Conservation (phyloP, 1,284 basidiomycete species). For the Flammula alnicola region DNA sequence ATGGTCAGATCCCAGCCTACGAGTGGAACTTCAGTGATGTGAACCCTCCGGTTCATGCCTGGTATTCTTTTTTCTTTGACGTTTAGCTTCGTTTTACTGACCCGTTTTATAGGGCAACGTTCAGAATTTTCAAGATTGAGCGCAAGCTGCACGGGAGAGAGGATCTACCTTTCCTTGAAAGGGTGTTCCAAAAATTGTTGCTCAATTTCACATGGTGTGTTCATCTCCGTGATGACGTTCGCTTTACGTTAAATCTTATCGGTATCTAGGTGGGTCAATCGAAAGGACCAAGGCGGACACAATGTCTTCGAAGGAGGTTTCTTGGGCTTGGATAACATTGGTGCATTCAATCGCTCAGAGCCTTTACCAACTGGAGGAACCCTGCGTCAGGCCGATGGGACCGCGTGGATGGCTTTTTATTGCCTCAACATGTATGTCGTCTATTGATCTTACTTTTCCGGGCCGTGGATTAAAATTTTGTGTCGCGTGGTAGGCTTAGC, state of each 20-base stretch:
- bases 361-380: conserved; percentile 91
- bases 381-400: conserved; percentile 96
- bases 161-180: conserved; percentile 92
- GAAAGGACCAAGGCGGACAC: conserved; percentile 93
- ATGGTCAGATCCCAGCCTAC: conserved; percentile 97
- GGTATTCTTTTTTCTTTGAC: conserved; percentile 47
- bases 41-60: conserved; percentile 97
- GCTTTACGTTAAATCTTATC: conserved; percentile 1
- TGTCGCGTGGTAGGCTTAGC: conserved; percentile 68
- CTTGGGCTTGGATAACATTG: conserved; percentile 97
- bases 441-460: background rate
- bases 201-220: conserved; percentile 94
- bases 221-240: background rate
- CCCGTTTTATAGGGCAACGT: conserved; percentile 72
- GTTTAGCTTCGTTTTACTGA: conserved; percentile 2
- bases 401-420: conserved; percentile 99
- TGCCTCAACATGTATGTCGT: conserved; percentile 85
- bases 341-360: conserved; percentile 97
- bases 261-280: conserved; percentile 88
- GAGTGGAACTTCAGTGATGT: conserved; percentile 99
- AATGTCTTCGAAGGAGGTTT: conserved; percentile 99
- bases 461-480: conserved; percentile 10
- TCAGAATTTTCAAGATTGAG: conserved; percentile 98
- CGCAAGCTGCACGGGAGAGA: conserved; percentile 92
- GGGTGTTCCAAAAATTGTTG: conserved; percentile 97